Evolutionary conservation across 495 filamentous ascomycete genomes (phyloP), one percentile per base, ranked within the genome.

Genomic region (Tuber borchii): DNA sequence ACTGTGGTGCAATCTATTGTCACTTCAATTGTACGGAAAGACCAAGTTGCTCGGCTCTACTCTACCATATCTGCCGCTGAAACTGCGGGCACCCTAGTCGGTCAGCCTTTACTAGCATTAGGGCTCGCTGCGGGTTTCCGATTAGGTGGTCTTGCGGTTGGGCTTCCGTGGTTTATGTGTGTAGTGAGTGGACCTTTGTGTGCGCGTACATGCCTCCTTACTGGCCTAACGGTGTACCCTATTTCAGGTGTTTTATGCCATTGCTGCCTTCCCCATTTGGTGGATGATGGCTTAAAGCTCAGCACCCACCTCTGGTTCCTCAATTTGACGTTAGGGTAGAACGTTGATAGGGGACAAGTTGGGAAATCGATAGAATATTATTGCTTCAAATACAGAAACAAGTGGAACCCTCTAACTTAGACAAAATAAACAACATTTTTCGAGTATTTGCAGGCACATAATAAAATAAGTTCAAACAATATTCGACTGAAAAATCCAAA

Each of bases 1-100:
- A 42, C 56, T 48, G 75, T 69, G n/a, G 75, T 44, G 16, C 43
- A 31, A 71, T 44, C 75, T n/a, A 37, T 45, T 43, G 75, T 70
- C 34, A 77, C 61, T 39, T n/a, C 75, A 71, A 76, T 39, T n/a
- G n/a, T 51, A 43, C 22, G 5, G 69, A 43, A 56, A 40, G 75
- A 26, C 39, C 51, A 70, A 44, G 69, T 75, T 70, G 34, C 61
- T 44, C 43, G 56, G 10, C 19, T 39, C 43, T 46, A 69, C 19
- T 71, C 43, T 17, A 12, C 61, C 7, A 75, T 43, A 34, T 76
- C 74, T 76, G 43, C 44, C 65, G 74, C n/a, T 39, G 61, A 43
- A 61, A 77, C 65, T 69, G 43, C 74, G 22, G 43, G 56, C 20
- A 40, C 43, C 22, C 73, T 76, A 42, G 44, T 43, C 70, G n/a